These are phyloP conservation scores for Mycena pura DNA, from an alignment of 768 basidiomycete genomes.

Conservation along the genomic window DNA sequence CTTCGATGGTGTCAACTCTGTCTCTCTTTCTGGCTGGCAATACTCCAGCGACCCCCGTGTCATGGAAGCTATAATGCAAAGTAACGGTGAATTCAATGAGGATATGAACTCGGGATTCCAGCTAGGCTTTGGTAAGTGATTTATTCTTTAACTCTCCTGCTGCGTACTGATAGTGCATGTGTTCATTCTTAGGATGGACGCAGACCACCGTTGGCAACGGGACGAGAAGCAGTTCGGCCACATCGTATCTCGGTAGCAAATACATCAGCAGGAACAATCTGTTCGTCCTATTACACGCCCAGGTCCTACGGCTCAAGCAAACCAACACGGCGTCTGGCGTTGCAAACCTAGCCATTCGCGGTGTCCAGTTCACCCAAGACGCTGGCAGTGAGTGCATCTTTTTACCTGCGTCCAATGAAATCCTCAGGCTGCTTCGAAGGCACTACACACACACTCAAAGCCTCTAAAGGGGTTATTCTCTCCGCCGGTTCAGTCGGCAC, in stretches of 20 bases:
- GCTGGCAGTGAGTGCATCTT: too few relatives aligned
- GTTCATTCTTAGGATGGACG: slow-evolving; percentile 18
- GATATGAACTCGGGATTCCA: slow-evolving; percentile 35
- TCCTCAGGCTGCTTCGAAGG: neutral
- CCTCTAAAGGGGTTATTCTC: slow-evolving; percentile 42
- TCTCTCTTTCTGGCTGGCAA: slow-evolving; percentile 29
- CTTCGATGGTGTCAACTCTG: slow-evolving; percentile 26
- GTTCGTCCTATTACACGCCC: slow-evolving; percentile 23
- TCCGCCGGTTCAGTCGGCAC: slow-evolving; percentile 46
- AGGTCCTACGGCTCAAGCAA: slow-evolving; percentile 8
- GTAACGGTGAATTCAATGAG: neutral
- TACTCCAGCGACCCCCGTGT: slow-evolving; percentile 27
- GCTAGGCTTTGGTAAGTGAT: slow-evolving; percentile 36
- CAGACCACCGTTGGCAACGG: slow-evolving; percentile 24
- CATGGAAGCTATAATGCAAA: slow-evolving; percentile 30
- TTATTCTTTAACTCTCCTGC: neutral
- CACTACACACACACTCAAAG: slow-evolving; percentile 23
- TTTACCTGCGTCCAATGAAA: neutral
- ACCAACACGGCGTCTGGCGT: slow-evolving; percentile 4
- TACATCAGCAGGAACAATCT: slow-evolving; percentile 31
- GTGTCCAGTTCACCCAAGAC: too few relatives aligned
- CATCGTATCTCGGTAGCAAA: slow-evolving; percentile 30
- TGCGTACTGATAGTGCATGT: slow-evolving; percentile 14
- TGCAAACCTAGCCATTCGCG: slow-evolving; percentile 17
- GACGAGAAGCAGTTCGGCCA: slow-evolving; percentile 28